Conservation (phyloP, 352 stramenopile genomes). For the Phytophthora chlamydospora region DNA sequence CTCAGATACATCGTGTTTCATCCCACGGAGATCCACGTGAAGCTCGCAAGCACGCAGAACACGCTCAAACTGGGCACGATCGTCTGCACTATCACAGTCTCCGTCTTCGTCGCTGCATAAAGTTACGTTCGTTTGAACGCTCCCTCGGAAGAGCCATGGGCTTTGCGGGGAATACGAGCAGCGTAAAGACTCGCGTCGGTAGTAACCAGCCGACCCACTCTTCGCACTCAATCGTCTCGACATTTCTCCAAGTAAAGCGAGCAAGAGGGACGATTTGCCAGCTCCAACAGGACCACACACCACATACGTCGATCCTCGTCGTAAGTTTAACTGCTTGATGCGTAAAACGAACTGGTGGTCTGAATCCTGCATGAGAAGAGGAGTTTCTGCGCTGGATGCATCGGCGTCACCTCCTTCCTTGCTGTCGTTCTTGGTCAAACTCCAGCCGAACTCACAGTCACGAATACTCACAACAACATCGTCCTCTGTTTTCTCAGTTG, state of each 20-base stretch:
- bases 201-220: not conserved
- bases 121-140: slow-evolving; percentile 70
- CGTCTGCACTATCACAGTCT: slow-evolving; percentile 10
- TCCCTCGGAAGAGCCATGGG: slow-evolving; percentile 76
- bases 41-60: slow-evolving; percentile 79
- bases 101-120: slow-evolving; percentile 37
- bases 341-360: slow-evolving; percentile 44
- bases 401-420: slow-evolving; percentile 1
- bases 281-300: slow-evolving; percentile 91
- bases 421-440: not conserved
- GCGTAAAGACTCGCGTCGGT: not conserved
- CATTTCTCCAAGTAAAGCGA: slow-evolving; percentile 97
- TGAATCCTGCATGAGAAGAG: slow-evolving; percentile 24
- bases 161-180: slow-evolving; percentile 79
- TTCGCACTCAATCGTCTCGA: slow-evolving; percentile 31
- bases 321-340: slow-evolving; percentile 53
- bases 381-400: slow-evolving; percentile 18
- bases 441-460: slow-evolving; percentile 43
- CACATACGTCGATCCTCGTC: slow-evolving; percentile 52
- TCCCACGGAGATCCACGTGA: slow-evolving; percentile 57
- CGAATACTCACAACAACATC: slow-evolving; percentile 26
- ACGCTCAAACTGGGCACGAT: slow-evolving; percentile 48
- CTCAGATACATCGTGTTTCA: slow-evolving; percentile 62
- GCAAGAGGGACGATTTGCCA: slow-evolving; percentile 96
- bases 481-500: not conserved